These are phyloP conservation scores for Yarrowia deformans DNA, from an alignment of 805 yeast genomes.

Conservation along the genomic window DNA sequence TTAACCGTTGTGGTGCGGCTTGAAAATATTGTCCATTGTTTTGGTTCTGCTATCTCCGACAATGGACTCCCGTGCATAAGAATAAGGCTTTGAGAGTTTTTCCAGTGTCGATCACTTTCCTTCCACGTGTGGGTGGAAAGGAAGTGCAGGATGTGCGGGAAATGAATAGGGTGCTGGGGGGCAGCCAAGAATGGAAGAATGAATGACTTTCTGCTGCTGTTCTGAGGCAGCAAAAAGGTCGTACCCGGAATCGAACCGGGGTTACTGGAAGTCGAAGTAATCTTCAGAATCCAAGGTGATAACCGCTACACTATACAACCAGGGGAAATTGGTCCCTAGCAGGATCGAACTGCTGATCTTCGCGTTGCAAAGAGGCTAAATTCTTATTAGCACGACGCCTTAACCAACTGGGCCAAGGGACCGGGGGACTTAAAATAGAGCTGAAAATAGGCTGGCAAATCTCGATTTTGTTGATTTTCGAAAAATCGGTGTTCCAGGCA, in stretches of 20 bases:
- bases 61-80: slow-evolving; percentile 13
- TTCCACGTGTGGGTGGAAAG: slow-evolving; percentile 21
- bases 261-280: slow-evolving; percentile 35
- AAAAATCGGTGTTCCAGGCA: background rate
- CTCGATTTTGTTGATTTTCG: background rate
- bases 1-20: background rate
- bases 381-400: slow-evolving; percentile 40
- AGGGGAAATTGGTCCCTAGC: slow-evolving; percentile 47
- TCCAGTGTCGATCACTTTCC: background rate
- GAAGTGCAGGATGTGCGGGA: slow-evolving; percentile 6
- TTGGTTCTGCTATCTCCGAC: slow-evolving; percentile 5
- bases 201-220: too few relatives aligned
- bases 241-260: slow-evolving; percentile 40
- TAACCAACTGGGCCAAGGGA: slow-evolving; percentile 41
- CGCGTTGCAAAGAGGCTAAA: slow-evolving; percentile 49
- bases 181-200: background rate
- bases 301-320: slow-evolving; percentile 39
- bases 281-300: slow-evolving; percentile 39
- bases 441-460: background rate
- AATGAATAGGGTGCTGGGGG: background rate
- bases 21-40: background rate
- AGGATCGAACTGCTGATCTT: slow-evolving; percentile 59
- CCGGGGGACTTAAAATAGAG: background rate
- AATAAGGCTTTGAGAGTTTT: slow-evolving; percentile 17
- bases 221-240: slow-evolving; percentile 11